Evolutionary conservation across 805 yeast species (phyloP).

Genomic region (Nakazawaea pomicola): DNA sequence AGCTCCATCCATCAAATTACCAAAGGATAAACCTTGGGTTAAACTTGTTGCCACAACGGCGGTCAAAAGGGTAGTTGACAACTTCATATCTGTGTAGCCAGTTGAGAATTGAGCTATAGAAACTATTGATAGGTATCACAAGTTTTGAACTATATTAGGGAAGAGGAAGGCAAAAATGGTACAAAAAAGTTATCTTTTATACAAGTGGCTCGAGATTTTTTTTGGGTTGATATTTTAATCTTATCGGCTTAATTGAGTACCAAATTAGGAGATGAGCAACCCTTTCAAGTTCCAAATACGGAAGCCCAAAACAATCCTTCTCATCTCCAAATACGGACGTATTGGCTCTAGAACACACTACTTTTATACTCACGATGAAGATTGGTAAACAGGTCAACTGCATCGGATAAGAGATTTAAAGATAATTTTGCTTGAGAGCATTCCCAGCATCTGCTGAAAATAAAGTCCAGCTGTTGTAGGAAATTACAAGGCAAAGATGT

Average conservation of each 20-base stretch:
- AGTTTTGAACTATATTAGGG: background rate
- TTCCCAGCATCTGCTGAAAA: no score
- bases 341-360: background rate
- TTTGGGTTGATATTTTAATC: background rate
- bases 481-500: no score
- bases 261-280: background rate
- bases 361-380: no score
- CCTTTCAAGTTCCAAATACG: slow-evolving; percentile 4
- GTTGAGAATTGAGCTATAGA: background rate
- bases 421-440: no score
- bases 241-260: no score
- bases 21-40: slow-evolving; percentile 9
- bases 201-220: slow-evolving; percentile 4
- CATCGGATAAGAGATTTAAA: no score
- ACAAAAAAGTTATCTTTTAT: background rate
- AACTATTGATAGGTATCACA: background rate
- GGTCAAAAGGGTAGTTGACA: slow-evolving; percentile 10
- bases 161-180: background rate
- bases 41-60: slow-evolving; percentile 10
- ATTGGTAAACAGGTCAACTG: no score
- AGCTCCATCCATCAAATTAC: slow-evolving; percentile 4
- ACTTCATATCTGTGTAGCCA: slow-evolving; percentile 12
- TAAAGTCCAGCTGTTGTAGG: no score
- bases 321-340: background rate
- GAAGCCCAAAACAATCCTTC: background rate